Evolutionary conservation across 352 stramenopile genomes (phyloP), one percentile per base, ranked within the genome.

Genomic region (Pythium utonaiense): DNA sequence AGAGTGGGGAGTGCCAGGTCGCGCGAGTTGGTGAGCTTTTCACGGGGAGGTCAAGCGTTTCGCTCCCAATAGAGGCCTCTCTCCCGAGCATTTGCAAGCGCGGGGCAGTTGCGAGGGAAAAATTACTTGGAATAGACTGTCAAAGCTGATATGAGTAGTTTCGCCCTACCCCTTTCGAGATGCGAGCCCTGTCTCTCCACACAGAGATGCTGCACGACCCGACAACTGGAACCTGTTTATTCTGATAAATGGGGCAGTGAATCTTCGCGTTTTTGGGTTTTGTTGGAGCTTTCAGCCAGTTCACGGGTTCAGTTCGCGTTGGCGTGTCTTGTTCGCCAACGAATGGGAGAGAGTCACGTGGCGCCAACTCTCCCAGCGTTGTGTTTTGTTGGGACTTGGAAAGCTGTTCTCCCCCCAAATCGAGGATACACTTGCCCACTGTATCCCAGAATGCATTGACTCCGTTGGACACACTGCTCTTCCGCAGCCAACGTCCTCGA

Each of bases 161-260:
- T 64, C 49, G 57, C 57, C 57, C 57, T 64, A 64, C 3, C 57
- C 57, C 57, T 47, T 54, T 0, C 13, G n/a, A n/a, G 13, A 25
- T 16, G 6, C 17, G 14, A 47, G 58, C 13, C 51, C 51, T 55
- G 58, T 60, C 58, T 60, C 58, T 66, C 30, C 19, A 47, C 40
- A 47, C 13, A 52, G 13, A 31, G 9, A 27, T 31, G 44, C 44
- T 19, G 13, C 2, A 42, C 57, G 42, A 64, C 53, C 25, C 19
- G 52, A 64, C 57, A 57, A 64, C 57, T 17, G 24, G 25, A 33
- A 58, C 57, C 57, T 64, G 30, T 53, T 21, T 21, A 47, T 53
- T 24, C 41, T 31, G 24, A 58, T 64, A 36, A 34, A 30, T 16
- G 12, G 0, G n/a, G n/a, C n/a, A 40, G 27, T 42, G 57, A 64